Evolutionary conservation across 1,284 basidiomycete species (phyloP).

Genomic region (Pseudozyma sp.): DNA sequence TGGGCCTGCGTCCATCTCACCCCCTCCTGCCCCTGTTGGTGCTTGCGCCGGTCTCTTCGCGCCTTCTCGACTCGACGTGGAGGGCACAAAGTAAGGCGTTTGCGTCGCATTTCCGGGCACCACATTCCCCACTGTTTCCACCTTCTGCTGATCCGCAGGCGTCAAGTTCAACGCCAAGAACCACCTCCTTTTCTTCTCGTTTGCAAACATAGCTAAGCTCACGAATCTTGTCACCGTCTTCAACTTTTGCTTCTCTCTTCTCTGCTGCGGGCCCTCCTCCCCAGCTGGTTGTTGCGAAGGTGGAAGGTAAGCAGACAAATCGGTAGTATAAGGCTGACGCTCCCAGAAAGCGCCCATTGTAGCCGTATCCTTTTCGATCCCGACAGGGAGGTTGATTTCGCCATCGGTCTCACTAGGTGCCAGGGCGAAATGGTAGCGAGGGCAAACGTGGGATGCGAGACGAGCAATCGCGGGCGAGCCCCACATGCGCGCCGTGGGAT

Average conservation of each 20-base stretch:
- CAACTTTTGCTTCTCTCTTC: conserved; percentile 9
- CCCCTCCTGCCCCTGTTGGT: not conserved
- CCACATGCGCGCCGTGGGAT: conserved; percentile 52
- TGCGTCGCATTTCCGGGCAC: conserved; percentile 33
- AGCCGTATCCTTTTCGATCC: conserved; percentile 22
- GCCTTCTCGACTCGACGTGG: not conserved
- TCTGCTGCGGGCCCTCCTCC: not conserved
- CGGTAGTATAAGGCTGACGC: conserved; percentile 59
- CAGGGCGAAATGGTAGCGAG: conserved; percentile 63
- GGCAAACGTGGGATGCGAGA: conserved; percentile 40
- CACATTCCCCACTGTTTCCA: not conserved
- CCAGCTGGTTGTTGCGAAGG: not conserved
- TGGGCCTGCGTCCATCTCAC: conserved; percentile 12
- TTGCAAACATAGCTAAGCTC: conserved; percentile 58
- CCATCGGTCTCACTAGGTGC: conserved; percentile 24
- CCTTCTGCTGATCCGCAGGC: conserved; percentile 21
- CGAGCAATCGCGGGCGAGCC: conserved; percentile 55
- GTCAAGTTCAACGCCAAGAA: conserved; percentile 63
- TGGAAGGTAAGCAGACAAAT: conserved; percentile 23
- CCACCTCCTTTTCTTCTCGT: conserved; percentile 62
- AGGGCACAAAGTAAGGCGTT: conserved; percentile 31
- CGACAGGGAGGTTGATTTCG: conserved; percentile 21
- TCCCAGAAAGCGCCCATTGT: conserved; percentile 63
- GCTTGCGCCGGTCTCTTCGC: conserved; percentile 7
- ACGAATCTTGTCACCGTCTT: conserved; percentile 59